phyloP scores from a whole-genome alignment of 257 asterid species.

The Fraxinus cuspidata region DNA sequence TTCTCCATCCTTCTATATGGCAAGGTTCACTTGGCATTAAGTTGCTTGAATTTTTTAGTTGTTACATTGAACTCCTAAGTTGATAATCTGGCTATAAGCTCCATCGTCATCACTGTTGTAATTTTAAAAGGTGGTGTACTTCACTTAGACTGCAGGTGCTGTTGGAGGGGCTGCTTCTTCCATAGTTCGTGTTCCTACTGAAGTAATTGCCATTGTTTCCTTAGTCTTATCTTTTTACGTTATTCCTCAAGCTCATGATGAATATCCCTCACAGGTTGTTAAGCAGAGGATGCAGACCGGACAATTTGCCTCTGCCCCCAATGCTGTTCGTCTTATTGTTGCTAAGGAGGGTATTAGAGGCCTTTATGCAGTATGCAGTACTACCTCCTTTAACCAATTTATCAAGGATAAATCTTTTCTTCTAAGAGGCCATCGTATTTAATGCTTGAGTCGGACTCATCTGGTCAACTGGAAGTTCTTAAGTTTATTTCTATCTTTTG shows the following conservation, averaged over 20 bases:
- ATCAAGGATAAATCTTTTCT: neutral
- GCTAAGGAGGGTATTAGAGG: conserved; percentile 71
- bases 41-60: neutral
- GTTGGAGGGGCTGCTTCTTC: conserved; percentile 74
- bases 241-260: conserved; percentile 14
- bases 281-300: conserved; percentile 74
- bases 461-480: neutral
- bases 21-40: neutral
- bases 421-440: conserved; percentile 10
- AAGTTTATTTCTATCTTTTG: neutral
- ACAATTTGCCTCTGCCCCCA: conserved; percentile 64
- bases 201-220: conserved; percentile 35
- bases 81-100: neutral
- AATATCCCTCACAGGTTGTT: conserved; percentile 45
- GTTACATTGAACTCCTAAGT: neutral
- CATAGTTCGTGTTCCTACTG: conserved; percentile 71
- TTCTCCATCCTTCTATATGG: neutral
- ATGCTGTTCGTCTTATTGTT: conserved; percentile 57
- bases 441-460: neutral
- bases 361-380: conserved; percentile 56
- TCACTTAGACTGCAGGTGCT: conserved; percentile 69
- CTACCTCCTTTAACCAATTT: conserved; percentile 12
- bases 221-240: conserved; percentile 1
- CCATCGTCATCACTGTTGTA: neutral
- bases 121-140: conserved; percentile 23